phyloP scores from a whole-genome alignment of 345 rosid genomes.

The Acer yangbiense region DNA sequence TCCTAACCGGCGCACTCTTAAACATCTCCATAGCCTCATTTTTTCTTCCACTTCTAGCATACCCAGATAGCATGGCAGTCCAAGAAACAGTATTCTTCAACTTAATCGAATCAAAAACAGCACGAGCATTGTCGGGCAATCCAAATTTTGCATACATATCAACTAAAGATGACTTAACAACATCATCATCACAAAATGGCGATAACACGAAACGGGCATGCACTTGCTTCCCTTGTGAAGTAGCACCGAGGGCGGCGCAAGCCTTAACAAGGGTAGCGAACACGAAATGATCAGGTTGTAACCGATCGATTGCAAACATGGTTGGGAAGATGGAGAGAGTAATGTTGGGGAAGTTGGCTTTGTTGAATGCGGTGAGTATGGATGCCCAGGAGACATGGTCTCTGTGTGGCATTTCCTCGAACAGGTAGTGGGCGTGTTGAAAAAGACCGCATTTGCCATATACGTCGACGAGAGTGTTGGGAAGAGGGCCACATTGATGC shows the following conservation, averaged over 20 bases:
- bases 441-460: slow-evolving; percentile 54
- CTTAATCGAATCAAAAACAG: slow-evolving; percentile 55
- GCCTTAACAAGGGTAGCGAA: slow-evolving; percentile 64
- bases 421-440: slow-evolving; percentile 45
- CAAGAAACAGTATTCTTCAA: slow-evolving; percentile 53
- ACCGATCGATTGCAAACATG: slow-evolving; percentile 29
- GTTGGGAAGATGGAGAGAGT: slow-evolving; percentile 51
- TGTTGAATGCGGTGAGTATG: slow-evolving; percentile 63
- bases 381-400: slow-evolving; percentile 75
- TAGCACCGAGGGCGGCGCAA: slow-evolving; percentile 53
- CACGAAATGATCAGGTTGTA: slow-evolving; percentile 72
- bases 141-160: slow-evolving; percentile 78
- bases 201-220: slow-evolving; percentile 57
- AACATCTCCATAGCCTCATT: slow-evolving; percentile 57
- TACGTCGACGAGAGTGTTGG: slow-evolving; percentile 48
- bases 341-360: slow-evolving; percentile 43
- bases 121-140: slow-evolving; percentile 40
- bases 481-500: slow-evolving; percentile 29
- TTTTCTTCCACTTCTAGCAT: slow-evolving; percentile 67
- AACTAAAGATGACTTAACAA: slow-evolving; percentile 73
- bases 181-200: slow-evolving; percentile 49
- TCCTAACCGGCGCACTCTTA: slow-evolving; percentile 38
- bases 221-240: slow-evolving; percentile 63
- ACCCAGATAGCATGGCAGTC: slow-evolving; percentile 66
- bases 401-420: slow-evolving; percentile 67